Evolutionary conservation across 768 basidiomycete species (phyloP).

Genomic region (Russula compacta): DNA sequence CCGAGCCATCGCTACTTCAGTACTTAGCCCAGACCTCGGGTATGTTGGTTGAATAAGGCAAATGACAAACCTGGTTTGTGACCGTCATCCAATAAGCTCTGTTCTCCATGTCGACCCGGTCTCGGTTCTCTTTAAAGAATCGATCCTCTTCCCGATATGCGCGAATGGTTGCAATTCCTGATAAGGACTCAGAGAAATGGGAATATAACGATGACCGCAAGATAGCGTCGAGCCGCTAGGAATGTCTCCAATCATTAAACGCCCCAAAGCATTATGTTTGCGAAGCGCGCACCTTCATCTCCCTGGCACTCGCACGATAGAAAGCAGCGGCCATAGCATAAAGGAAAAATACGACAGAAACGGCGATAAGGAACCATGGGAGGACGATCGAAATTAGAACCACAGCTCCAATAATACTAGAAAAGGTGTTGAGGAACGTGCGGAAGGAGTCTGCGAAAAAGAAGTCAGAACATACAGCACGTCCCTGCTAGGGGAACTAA

Average conservation of each 20-base stretch:
- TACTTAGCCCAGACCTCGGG: conserved; percentile 61
- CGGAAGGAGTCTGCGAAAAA: conserved; percentile 50
- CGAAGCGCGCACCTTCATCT: conserved; percentile 50
- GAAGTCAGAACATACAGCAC: conserved; percentile 1
- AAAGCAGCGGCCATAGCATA: conserved; percentile 71
- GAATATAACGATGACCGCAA: conserved; percentile 81
- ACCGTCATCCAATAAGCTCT: conserved; percentile 84
- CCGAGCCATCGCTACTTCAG: conserved; percentile 79
- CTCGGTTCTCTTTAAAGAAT: conserved; percentile 67
- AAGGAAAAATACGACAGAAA: conserved; percentile 44
- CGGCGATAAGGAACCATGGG: conserved; percentile 80
- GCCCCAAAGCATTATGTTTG: neutral
- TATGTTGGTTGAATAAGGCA: neutral
- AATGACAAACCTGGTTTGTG: conserved; percentile 53
- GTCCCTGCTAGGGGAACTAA: conserved; percentile 20
- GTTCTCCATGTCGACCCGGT: conserved; percentile 78
- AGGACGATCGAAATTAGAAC: conserved; percentile 69
- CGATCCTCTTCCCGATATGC: conserved; percentile 75
- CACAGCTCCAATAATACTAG: conserved; percentile 62
- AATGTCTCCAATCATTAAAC: neutral
- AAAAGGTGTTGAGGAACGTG: conserved; percentile 56
- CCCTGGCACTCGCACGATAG: conserved; percentile 79
- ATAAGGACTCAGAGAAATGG: conserved; percentile 86
- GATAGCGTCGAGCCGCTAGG: conserved; percentile 65
- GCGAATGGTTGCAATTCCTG: conserved; percentile 79